A percentile compares a stretch with the other conserved stretches of the same genome.
Conservation (phyloP, 192 early-diverging fungal genomes). For the Chytriomyces sp. region DNA sequence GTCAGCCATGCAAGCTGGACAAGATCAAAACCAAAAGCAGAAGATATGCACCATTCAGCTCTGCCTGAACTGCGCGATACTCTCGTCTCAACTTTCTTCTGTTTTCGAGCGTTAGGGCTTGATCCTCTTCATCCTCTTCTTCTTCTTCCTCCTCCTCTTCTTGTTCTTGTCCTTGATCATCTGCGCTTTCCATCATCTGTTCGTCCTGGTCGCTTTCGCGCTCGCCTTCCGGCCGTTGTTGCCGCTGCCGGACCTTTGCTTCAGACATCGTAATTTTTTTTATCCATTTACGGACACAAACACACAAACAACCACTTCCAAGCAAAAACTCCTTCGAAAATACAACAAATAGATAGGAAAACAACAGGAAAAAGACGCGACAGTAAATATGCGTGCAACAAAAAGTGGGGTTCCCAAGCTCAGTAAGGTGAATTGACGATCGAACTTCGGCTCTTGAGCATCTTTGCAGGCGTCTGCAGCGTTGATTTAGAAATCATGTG, state of each 20-base stretch:
- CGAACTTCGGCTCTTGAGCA: conserved; percentile 55
- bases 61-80: conserved; percentile 26
- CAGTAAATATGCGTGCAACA: too few species aligned
- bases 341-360: too few species aligned
- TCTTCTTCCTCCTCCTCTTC: conserved; percentile 9
- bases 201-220: not conserved
- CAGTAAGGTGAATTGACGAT: conserved; percentile 64
- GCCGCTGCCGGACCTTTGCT: not conserved
- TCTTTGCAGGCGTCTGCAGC: conserved; percentile 65
- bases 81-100: conserved; percentile 2
- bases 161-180: not conserved
- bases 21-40: not conserved
- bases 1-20: not conserved
- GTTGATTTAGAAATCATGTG: conserved; percentile 64
- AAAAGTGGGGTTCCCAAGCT: not conserved
- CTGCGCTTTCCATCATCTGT: not conserved
- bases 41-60: conserved; percentile 10
- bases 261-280: too few species aligned
- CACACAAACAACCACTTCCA: too few species aligned
- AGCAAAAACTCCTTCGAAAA: too few species aligned
- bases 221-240: not conserved
- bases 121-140: not conserved
- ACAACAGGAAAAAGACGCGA: too few species aligned
- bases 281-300: too few species aligned
- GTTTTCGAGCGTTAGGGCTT: conserved; percentile 21